Conservation (phyloP, 352 stramenopile genomes). For the Globisporangium viniferum region DNA sequence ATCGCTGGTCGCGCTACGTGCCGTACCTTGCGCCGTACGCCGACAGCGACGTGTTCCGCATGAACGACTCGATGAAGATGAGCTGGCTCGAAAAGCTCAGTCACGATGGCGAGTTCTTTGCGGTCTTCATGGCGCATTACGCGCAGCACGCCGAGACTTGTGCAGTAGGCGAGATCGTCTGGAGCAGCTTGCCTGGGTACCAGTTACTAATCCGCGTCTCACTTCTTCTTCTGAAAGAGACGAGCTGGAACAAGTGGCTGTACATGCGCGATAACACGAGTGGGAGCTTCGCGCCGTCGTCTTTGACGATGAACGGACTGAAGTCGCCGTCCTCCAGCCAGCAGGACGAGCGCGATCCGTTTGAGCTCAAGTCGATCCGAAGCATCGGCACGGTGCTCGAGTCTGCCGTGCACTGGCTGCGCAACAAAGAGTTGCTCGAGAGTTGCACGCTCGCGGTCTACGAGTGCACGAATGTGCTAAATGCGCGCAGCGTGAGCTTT, state of each 20-base stretch:
- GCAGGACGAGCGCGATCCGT: conserved; percentile 32
- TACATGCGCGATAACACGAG: conserved; percentile 46
- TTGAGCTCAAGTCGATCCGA: conserved; percentile 49
- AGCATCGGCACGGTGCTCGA: conserved; percentile 55
- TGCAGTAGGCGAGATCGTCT: conserved; percentile 31
- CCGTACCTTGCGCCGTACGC: conserved; percentile 53
- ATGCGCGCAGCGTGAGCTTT: conserved; percentile 55
- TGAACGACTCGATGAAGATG: conserved; percentile 33
- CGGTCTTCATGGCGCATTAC: conserved; percentile 64
- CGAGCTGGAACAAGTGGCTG: conserved; percentile 61
- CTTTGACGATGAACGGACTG: conserved; percentile 16
- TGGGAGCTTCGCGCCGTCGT: conserved; percentile 21
- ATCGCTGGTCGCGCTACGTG: conserved; percentile 52
- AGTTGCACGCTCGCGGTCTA: conserved; percentile 65
- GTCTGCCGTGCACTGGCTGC: conserved; percentile 47
- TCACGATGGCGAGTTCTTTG: conserved; percentile 71
- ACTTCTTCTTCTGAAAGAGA: conserved; percentile 65
- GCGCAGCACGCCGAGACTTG: conserved; percentile 46
- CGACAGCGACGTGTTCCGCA: conserved; percentile 58
- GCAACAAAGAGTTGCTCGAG: conserved; percentile 61
- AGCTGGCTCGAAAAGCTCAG: conserved; percentile 55
- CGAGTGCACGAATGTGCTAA: conserved; percentile 71
- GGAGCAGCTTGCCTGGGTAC: conserved; percentile 59
- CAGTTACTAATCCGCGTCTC: conserved; percentile 51
- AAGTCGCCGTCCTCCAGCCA: conserved; percentile 16